Evolutionary conservation across 768 basidiomycete genomes (phyloP).

Genomic region (Collybiopsis luxurians): DNA sequence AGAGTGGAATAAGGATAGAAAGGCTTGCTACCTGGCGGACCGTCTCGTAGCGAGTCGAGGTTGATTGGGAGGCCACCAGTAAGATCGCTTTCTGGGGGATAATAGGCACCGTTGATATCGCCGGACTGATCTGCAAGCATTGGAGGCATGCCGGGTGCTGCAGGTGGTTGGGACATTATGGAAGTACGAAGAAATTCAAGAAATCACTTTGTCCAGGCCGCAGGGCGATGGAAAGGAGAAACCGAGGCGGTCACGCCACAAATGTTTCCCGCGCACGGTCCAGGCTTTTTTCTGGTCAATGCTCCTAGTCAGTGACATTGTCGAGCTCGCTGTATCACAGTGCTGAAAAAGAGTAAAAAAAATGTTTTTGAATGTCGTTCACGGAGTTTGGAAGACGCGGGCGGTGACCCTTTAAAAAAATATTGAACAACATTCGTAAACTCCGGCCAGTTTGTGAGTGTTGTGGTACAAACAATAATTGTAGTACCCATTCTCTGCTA

Average conservation of each 20-base stretch:
- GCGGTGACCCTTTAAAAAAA: no score
- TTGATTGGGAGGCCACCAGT: slow-evolving; percentile 85
- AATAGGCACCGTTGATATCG: slow-evolving; percentile 59
- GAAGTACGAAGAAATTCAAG: background rate
- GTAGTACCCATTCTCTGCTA: no score
- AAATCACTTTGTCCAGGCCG: no score
- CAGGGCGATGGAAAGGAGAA: background rate
- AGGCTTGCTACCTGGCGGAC: slow-evolving; percentile 85
- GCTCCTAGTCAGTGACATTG: no score
- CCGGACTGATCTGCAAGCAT: slow-evolving; percentile 60
- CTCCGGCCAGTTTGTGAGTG: no score
- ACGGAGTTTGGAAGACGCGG: no score
- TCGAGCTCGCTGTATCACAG: no score
- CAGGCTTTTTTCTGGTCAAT: no score
- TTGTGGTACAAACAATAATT: no score
- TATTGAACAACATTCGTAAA: no score
- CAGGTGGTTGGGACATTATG: slow-evolving; percentile 49
- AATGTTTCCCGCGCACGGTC: background rate
- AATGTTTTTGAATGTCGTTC: no score
- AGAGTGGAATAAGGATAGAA: slow-evolving; percentile 91
- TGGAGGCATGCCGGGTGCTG: slow-evolving; percentile 57
- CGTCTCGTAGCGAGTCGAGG: slow-evolving; percentile 82
- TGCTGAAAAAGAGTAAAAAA: no score
- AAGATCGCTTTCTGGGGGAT: slow-evolving; percentile 74
- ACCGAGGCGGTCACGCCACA: background rate